Percentiles rank a stretch among this genome's conserved stretches.
Evolutionary conservation across 2,329 filamentous ascomycete species (phyloP).

Genomic region (Ascochyta viciae-villosae): DNA sequence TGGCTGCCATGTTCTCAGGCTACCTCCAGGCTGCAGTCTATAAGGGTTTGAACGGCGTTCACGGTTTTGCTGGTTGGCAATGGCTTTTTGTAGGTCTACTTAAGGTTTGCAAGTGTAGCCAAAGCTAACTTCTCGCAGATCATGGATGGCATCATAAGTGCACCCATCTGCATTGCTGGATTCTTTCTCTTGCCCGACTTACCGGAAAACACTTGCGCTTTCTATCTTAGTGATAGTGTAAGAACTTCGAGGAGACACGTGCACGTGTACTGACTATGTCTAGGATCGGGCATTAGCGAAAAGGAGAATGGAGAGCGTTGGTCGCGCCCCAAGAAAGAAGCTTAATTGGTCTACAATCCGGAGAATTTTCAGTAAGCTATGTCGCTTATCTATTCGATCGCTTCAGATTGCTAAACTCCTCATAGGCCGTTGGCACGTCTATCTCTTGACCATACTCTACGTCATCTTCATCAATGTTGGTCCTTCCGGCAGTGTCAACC

Average conservation of each 20-base stretch:
- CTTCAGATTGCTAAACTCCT: background rate
- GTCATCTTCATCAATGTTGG: slow-evolving; percentile 28
- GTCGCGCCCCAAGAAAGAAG: slow-evolving; percentile 24
- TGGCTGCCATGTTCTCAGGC: slow-evolving; percentile 34
- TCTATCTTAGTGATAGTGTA: slow-evolving; percentile 22
- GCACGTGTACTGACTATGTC: background rate
- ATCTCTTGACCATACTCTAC: slow-evolving; percentile 25
- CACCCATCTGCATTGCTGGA: slow-evolving; percentile 22
- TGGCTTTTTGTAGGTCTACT: slow-evolving; percentile 28
- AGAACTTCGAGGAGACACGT: background rate
- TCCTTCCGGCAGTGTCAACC: slow-evolving; percentile 26
- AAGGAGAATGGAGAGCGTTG: slow-evolving; percentile 23
- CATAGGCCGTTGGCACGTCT: slow-evolving; percentile 28
- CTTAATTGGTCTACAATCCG: slow-evolving; percentile 23
- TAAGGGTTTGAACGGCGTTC: slow-evolving; percentile 25
- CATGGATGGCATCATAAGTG: slow-evolving; percentile 28
- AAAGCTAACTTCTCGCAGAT: slow-evolving; percentile 7
- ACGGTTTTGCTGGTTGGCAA: slow-evolving; percentile 29
- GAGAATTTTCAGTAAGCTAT: slow-evolving; percentile 21
- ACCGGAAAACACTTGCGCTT: slow-evolving; percentile 24
- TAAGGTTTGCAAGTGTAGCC: background rate
- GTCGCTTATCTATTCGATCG: background rate
- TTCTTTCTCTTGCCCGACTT: slow-evolving; percentile 28
- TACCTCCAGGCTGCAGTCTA: slow-evolving; percentile 31
- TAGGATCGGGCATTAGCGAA: slow-evolving; percentile 23